Conservation (phyloP, 1,139 yeast genomes). For the Blastobotrys apis region DNA sequence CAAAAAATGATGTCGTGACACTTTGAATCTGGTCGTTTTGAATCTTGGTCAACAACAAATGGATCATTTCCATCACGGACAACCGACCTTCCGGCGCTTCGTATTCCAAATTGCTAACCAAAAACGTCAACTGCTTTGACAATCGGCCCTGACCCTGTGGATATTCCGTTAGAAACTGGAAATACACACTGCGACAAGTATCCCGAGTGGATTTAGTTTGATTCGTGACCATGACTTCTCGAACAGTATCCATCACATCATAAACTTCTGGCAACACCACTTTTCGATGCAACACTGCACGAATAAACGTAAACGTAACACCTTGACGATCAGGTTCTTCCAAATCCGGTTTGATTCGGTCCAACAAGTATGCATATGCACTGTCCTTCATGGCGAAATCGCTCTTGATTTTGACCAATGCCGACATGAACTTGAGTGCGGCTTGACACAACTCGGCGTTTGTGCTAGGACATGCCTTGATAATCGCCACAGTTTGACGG, state of each 20-base stretch:
- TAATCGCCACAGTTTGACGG: conserved; percentile 54
- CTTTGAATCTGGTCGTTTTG: conserved; percentile 55
- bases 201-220: conserved; percentile 81
- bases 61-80: conserved; percentile 85
- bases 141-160: conserved; percentile 88
- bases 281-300: conserved; percentile 68
- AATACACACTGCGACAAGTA: conserved; percentile 77
- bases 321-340: conserved; percentile 91
- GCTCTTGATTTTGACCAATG: conserved; percentile 64
- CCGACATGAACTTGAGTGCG: conserved; percentile 67
- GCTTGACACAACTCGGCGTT: conserved; percentile 80
- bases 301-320: conserved; percentile 77
- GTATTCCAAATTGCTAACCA: conserved; percentile 79
- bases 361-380: conserved; percentile 70
- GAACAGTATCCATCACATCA: conserved; percentile 77
- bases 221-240: conserved; percentile 85
- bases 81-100: conserved; percentile 85
- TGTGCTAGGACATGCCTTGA: conserved; percentile 75
- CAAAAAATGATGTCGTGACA: conserved; percentile 72
- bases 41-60: conserved; percentile 63
- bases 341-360: conserved; percentile 79
- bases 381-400: conserved; percentile 63
- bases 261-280: conserved; percentile 83
- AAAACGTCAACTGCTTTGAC: conserved; percentile 75
- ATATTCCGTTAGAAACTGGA: conserved; percentile 85